Percentiles rank a stretch among this genome's conserved stretches.
Conservation (phyloP, 495 filamentous ascomycete species). For the Cryomyces antarcticus region DNA sequence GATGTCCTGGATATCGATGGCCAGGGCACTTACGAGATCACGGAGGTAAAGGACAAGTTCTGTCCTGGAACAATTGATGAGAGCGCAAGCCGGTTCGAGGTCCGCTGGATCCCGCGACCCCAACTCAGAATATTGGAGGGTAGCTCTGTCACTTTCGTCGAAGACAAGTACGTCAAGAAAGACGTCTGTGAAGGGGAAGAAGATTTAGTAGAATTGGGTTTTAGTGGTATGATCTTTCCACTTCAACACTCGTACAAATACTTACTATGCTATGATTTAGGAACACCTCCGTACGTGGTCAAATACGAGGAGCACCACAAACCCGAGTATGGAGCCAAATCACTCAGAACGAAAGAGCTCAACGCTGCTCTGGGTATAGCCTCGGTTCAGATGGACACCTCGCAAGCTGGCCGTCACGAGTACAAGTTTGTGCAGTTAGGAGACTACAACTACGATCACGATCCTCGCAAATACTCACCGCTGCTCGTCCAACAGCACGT, state of each 20-base stretch:
- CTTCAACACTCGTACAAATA: not conserved
- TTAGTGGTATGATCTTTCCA: slow-evolving; percentile 37
- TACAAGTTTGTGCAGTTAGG: slow-evolving; percentile 68
- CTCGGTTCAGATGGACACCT: slow-evolving; percentile 66
- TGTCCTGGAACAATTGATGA: slow-evolving; percentile 67
- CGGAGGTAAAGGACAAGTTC: slow-evolving; percentile 49
- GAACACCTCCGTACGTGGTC: slow-evolving; percentile 61
- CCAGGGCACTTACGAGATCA: slow-evolving; percentile 57
- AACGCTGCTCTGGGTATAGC: slow-evolving; percentile 49
- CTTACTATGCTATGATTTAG: slow-evolving; percentile 16
- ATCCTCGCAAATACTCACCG: slow-evolving; percentile 35
- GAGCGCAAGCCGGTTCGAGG: slow-evolving; percentile 48
- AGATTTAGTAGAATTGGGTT: slow-evolving; percentile 59
- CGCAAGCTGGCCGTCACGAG: slow-evolving; percentile 56
- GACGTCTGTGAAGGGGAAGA: slow-evolving; percentile 87
- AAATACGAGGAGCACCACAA: slow-evolving; percentile 61
- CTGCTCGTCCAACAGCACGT: slow-evolving; percentile 65
- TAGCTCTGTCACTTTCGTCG: slow-evolving; percentile 27
- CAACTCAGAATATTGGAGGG: slow-evolving; percentile 45
- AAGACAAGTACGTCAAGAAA: slow-evolving; percentile 38
- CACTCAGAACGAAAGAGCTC: slow-evolving; percentile 40
- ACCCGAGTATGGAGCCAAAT: slow-evolving; percentile 37
- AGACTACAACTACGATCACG: slow-evolving; percentile 66
- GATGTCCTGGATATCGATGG: slow-evolving; percentile 42
- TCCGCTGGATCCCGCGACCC: slow-evolving; percentile 69